Evolutionary conservation across 2,329 filamentous ascomycete genomes (phyloP), one percentile per base, ranked within the genome.

Genomic region (Endoconidiophora laricicola): DNA sequence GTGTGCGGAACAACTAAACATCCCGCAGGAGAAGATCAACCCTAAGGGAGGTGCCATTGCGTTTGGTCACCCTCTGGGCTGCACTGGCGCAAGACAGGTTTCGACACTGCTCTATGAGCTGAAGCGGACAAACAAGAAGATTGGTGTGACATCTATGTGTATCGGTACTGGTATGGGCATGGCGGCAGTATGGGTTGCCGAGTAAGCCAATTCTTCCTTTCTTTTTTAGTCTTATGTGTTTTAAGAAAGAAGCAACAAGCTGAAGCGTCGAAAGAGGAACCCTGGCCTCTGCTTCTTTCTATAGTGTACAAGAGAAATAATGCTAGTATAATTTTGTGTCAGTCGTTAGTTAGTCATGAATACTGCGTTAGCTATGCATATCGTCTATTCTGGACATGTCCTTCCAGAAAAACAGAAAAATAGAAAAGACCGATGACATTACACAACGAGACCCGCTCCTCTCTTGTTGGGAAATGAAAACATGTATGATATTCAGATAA

Each of bases 81-180:
- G 87, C 69, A 96, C 91, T 0, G 91, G 91, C 48, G 86, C 90
- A 7, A 76, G 91, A 61, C 91, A 96, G 70, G 85, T 98, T 44
- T 86, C 84, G 61, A 96, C 91, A 9, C 68, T 96, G 60, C 69
- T 96, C 56, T 93, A 87, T 57, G 90, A 96, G 75, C 69, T 96
- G 58, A 83, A 78, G 73, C 73, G 90, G 62, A 91, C 78, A 49
- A 79, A 81, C 52, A 75, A 91, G 73, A 84, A 83, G 74, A 69
- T 96, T 54, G 91, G 91, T 47, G 79, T 94, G 40, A 95, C 86
- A 26, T 90, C 83, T 65, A 96, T 96, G 91, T 98, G 91, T 63
- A 70, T 96, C 46, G 91, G 90, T 47, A 96, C 90, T 2, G 90
- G 87, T 48, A 96, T 96, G 91, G 90, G 90, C 48, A 94, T 95